Evolutionary conservation across 805 yeast species (phyloP).

Genomic region (Wickerhamiella galacta): DNA sequence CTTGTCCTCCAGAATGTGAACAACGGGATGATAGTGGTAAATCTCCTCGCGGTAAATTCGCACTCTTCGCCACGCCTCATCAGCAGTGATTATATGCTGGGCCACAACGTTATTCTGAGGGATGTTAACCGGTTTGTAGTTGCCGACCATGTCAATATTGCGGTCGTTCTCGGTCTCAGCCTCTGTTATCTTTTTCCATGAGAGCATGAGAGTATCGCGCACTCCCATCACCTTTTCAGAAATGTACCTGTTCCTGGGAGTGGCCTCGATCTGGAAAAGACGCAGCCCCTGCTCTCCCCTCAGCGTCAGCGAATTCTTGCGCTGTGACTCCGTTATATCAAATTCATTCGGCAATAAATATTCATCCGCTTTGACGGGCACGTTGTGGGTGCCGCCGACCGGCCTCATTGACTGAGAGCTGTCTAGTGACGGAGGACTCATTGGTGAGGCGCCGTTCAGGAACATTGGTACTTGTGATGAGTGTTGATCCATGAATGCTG

Average conservation of each 20-base stretch:
- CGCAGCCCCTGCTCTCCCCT: slow-evolving; percentile 3
- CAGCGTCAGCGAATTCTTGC: not conserved
- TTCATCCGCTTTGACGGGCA: too few species aligned
- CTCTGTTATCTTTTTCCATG: slow-evolving; percentile 14
- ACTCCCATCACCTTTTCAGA: slow-evolving; percentile 5
- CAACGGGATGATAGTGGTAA: slow-evolving; percentile 36
- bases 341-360: too few species aligned
- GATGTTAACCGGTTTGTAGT: slow-evolving; percentile 8
- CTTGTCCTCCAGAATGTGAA: slow-evolving; percentile 32
- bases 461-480: too few species aligned
- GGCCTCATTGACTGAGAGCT: too few species aligned
- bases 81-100: slow-evolving; percentile 37
- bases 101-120: slow-evolving; percentile 28
- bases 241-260: slow-evolving; percentile 2
- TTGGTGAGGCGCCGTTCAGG: too few species aligned
- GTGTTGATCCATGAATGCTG: too few species aligned
- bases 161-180: slow-evolving; percentile 38
- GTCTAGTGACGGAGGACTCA: too few species aligned
- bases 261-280: slow-evolving; percentile 6
- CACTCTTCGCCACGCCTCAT: slow-evolving; percentile 43
- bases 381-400: too few species aligned
- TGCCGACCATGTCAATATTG: slow-evolving; percentile 25
- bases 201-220: slow-evolving; percentile 13
- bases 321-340: too few species aligned
- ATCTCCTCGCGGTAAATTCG: slow-evolving; percentile 32